These are phyloP conservation scores for Chaetomiaceae sp. DNA, from an alignment of 2,329 filamentous ascomycete species.

Conservation along the genomic window DNA sequence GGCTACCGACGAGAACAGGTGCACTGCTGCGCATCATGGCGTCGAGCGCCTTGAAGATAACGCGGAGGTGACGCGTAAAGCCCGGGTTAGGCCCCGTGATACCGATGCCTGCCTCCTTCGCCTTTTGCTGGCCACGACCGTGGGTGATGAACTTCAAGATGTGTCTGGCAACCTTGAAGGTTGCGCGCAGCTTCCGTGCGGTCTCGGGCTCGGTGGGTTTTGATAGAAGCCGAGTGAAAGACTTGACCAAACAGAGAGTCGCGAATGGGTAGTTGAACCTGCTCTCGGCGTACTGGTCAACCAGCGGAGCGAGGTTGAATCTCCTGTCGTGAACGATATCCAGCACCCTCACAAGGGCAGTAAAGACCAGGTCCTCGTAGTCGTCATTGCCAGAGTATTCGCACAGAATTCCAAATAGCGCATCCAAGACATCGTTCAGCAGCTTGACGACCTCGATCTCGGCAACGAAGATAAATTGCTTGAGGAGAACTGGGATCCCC, in stretches of 20 bases:
- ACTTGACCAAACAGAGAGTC: constrained; percentile 79
- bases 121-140: constrained; percentile 76
- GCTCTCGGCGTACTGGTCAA: constrained; percentile 84
- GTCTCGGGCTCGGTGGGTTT: constrained; percentile 79
- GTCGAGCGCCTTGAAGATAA: constrained; percentile 86
- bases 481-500: constrained; percentile 68
- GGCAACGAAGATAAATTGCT: constrained; percentile 84
- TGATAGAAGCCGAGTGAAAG: constrained; percentile 76
- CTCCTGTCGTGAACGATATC: constrained; percentile 91
- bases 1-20: constrained; percentile 83
- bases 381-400: constrained; percentile 89
- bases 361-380: constrained; percentile 89
- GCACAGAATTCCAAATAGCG: constrained; percentile 84
- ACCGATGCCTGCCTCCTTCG: constrained; percentile 82
- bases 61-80: constrained; percentile 78
- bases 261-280: constrained; percentile 92
- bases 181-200: constrained; percentile 78
- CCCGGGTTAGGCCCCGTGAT: constrained; percentile 67
- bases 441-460: constrained; percentile 98
- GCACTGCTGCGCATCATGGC: constrained; percentile 82
- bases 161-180: constrained; percentile 91
- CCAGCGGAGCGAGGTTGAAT: constrained; percentile 84
- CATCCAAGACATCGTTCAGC: constrained; percentile 80
- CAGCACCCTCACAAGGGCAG: constrained; percentile 80
- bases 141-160: constrained; percentile 94